Percentiles rank a stretch among this genome's conserved stretches.
Evolutionary conservation across 805 yeast species (phyloP).

Genomic region (Tetrapisispora phaffii): DNA sequence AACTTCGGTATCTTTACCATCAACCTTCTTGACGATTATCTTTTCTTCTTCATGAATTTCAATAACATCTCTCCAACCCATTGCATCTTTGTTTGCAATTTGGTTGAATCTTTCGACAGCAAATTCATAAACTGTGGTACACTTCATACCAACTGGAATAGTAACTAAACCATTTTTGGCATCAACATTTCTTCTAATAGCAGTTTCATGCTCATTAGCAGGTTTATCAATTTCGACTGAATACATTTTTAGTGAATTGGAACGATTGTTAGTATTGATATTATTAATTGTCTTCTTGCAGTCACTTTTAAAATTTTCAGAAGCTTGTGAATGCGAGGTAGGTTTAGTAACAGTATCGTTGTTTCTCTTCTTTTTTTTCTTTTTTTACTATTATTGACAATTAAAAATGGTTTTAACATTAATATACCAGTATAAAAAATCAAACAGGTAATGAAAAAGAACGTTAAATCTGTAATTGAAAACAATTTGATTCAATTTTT

Average conservation of each 20-base stretch:
- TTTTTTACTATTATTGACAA: background rate
- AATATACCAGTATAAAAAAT: background rate
- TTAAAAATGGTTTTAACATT: background rate
- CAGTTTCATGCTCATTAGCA: constrained; percentile 66
- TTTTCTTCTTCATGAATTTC: constrained; percentile 72
- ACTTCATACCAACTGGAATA: constrained; percentile 56
- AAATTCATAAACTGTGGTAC: constrained; percentile 63
- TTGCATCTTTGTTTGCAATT: constrained; percentile 43
- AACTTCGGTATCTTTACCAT: constrained; percentile 62
- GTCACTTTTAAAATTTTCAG: background rate
- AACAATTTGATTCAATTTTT: background rate
- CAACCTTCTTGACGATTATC: constrained; percentile 60
- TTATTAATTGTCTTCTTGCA: background rate
- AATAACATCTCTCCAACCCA: constrained; percentile 71
- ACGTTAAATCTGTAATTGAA: background rate
- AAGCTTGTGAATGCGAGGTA: background rate
- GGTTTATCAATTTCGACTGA: constrained; percentile 57
- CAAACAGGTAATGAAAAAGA: background rate
- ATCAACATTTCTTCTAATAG: constrained; percentile 63
- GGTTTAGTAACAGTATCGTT: background rate
- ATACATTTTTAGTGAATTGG: constrained; percentile 7
- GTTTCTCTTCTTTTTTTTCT: background rate
- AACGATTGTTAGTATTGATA: background rate
- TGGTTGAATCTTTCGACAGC: constrained; percentile 50
- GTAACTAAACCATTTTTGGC: constrained; percentile 32